A percentile compares a stretch with the other conserved stretches of the same genome.
Evolutionary conservation across 192 early-diverging fungal genomes (phyloP).

Genomic region (Chytriomyces confervae): DNA sequence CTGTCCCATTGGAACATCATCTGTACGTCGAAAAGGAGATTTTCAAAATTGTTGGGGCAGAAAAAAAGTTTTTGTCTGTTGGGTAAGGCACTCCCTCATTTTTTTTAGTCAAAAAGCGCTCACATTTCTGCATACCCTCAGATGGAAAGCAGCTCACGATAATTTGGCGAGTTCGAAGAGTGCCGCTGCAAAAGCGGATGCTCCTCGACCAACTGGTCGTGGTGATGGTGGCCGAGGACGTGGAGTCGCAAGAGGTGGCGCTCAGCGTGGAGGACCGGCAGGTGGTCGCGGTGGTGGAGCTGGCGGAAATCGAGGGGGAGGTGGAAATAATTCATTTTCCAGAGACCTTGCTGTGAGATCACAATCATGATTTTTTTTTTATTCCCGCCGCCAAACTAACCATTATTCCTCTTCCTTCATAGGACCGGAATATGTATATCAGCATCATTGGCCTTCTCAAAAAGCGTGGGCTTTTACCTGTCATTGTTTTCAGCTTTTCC

Average conservation of each 20-base stretch:
- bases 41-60: slow-evolving; percentile 87
- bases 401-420: neutral
- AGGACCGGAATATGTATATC: slow-evolving; percentile 83
- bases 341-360: slow-evolving; percentile 21
- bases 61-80: slow-evolving; percentile 65
- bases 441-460: slow-evolving; percentile 77
- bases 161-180: slow-evolving; percentile 66
- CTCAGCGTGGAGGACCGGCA: slow-evolving; percentile 40
- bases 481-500: slow-evolving; percentile 94
- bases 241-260: slow-evolving; percentile 39
- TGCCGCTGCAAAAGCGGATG: slow-evolving; percentile 34
- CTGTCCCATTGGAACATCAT: slow-evolving; percentile 94
- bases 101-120: neutral
- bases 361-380: neutral
- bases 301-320: slow-evolving; percentile 28
- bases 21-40: slow-evolving; percentile 86
- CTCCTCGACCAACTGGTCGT: slow-evolving; percentile 35
- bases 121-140: slow-evolving; percentile 1
- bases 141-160: slow-evolving; percentile 77
- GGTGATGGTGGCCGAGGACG: slow-evolving; percentile 42
- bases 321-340: slow-evolving; percentile 35
- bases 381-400: neutral
- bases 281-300: slow-evolving; percentile 54
- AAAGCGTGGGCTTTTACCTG: slow-evolving; percentile 80
- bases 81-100: slow-evolving; percentile 50